Evolutionary conservation across 176 grass and related monocot genomes (phyloP), one percentile per base, ranked within the genome.

Genomic region (Triticum timopheevii): DNA sequence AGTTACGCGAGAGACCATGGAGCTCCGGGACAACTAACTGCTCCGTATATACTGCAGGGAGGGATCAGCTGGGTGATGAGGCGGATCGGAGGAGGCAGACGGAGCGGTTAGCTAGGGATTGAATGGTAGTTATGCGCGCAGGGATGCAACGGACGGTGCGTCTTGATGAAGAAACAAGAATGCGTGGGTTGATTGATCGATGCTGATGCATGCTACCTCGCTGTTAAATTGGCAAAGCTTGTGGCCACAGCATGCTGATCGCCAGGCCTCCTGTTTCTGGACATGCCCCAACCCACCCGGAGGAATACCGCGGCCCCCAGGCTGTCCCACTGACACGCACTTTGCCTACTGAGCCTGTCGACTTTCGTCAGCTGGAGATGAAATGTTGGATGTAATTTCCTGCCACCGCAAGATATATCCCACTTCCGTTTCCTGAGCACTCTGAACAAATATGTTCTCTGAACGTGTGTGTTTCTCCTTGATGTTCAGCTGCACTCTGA

Each of bases 81-180:
- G 52, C 17, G 36, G 23, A 47, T 25, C 71, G 39, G 65, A 50
- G n/a, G 64, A 16, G 67, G 4, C 35, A 80, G 83, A 83, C 73
- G 50, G 80, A 54, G 44, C 44, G 33, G 87, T 91, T 95, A 86
- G 87, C 87, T 95, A 79, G 90, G 91, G 93, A 87, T 91, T 93
- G 95, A 98, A 98, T 87, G 95, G 86, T 91, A 90, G 95, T 91
- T 97, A 93, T 81, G 80, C 36, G 31, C 52, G 83, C 40, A 20
- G 52, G 39, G 65, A 4, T 71, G 73, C 79, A 38, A 28, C 47
- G 65, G 82, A 85, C 75, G 81, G 49, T 39, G 74, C 65, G 49
- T 83, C 73, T 63, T 88, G 81, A 79, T 52, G 49, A 52, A 52
- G 49, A 52, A 52, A 52, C 1, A 89, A 39, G 65, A 73, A 84